phyloP scores from a whole-genome alignment of 169 alveolate genomes.

The Babesia gibsoni region DNA sequence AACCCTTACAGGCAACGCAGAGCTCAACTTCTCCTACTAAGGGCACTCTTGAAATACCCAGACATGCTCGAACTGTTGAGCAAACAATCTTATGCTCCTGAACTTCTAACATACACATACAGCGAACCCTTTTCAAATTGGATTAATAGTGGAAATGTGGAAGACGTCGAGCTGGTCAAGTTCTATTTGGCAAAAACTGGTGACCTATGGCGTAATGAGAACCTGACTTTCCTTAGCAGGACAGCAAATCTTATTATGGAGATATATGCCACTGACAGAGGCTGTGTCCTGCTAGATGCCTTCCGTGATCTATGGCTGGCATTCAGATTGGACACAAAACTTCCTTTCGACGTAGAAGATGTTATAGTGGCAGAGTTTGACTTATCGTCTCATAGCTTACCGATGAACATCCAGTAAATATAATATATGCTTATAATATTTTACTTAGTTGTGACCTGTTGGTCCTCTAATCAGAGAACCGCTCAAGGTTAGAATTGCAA shows the following conservation, averaged over 20 bases:
- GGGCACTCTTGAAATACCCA: constrained; percentile 52
- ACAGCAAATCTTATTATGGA: constrained; percentile 47
- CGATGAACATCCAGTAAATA: constrained; percentile 6
- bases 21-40: constrained; percentile 14
- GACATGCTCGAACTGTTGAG: constrained; percentile 12
- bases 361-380: constrained; percentile 52
- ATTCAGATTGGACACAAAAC: constrained; percentile 10
- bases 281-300: constrained; percentile 1
- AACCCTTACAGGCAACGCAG: background rate
- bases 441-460: too few species aligned
- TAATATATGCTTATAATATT: too few species aligned
- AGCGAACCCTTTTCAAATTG: constrained; percentile 29
- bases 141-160: background rate
- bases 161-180: constrained; percentile 12
- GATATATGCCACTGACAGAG: constrained; percentile 11
- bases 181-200: constrained; percentile 49
- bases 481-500: too few species aligned
- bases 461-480: too few species aligned
- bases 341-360: background rate
- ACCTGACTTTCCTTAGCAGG: constrained; percentile 5
- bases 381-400: constrained; percentile 41
- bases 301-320: constrained; percentile 45
- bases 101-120: background rate
- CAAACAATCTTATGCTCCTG: constrained; percentile 5
- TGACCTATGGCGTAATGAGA: constrained; percentile 45